phyloP scores from a whole-genome alignment of 352 stramenopile genomes.

The Globisporangium ultimum region DNA sequence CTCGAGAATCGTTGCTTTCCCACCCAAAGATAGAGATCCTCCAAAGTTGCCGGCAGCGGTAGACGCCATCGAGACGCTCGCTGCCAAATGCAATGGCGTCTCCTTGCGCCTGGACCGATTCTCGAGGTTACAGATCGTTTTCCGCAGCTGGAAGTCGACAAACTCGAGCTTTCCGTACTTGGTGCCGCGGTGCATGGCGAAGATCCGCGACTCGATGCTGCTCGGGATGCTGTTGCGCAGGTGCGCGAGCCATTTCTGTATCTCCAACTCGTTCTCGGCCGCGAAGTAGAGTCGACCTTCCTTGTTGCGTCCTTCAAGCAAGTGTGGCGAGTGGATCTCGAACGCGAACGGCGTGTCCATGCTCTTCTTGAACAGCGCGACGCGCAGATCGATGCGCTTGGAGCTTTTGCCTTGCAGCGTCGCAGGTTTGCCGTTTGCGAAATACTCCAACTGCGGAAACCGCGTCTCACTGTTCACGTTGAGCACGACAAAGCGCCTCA shows the following conservation, averaged over 20 bases:
- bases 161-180: conserved; percentile 61
- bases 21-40: no score
- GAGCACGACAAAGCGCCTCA: conserved; percentile 74
- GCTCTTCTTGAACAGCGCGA: conserved; percentile 77
- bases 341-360: conserved; percentile 80
- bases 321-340: conserved; percentile 87
- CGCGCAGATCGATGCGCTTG: conserved; percentile 57
- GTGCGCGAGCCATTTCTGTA: conserved; percentile 87
- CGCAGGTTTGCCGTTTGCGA: conserved; percentile 46
- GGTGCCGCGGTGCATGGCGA: conserved; percentile 70
- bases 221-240: conserved; percentile 72
- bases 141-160: conserved; percentile 52
- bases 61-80: conserved; percentile 19
- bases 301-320: conserved; percentile 79
- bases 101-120: conserved; percentile 25
- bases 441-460: conserved; percentile 61
- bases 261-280: conserved; percentile 78
- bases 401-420: conserved; percentile 36
- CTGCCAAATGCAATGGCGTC: conserved; percentile 70
- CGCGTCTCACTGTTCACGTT: conserved; percentile 27
- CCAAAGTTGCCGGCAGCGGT: neutral
- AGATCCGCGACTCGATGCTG: conserved; percentile 71
- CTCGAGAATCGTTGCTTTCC: conserved; percentile 18
- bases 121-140: conserved; percentile 37
- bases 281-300: conserved; percentile 89